Evolutionary conservation across 345 rosid species (phyloP), one percentile per base, ranked within the genome.

Genomic region (Salix udensis): DNA sequence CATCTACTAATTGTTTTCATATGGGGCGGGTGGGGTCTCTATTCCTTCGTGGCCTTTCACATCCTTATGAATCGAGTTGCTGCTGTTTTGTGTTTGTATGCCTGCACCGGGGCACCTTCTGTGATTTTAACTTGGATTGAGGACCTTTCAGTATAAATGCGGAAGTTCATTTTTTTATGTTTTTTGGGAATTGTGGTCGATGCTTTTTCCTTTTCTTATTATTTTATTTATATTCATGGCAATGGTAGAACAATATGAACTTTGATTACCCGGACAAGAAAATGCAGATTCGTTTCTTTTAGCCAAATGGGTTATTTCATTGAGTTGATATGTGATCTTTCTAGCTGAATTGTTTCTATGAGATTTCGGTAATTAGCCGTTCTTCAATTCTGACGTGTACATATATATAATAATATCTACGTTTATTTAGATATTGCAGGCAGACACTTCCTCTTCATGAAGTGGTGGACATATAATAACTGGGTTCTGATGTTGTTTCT

Each of bases 401-500:
- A 7, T 18, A 52, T 11, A 2, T n/a, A n/a, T n/a, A n/a, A n/a
- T 46, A 46, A 46, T 14, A 46, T 1, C 50, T 13, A 12, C 0
- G 50, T 46, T 12, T 46, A 46, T 46, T 13, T 46, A 46, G 50
- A 46, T 13, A 2, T 52, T 21, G 11, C 11, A 19, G 24, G 24
- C 19, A 21, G 24, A 53, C 24, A 53, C 60, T 53, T 53, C 24
- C n/a, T 53, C 23, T 19, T 53, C 10, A 7, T 53, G 61, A 52
- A 52, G 23, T 19, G 61, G 8, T 21, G 24, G 24, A 7, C 9
- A 5, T 5, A 34, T 34, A 30, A 7, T 4, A 31, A 4, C 18
- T 71, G 50, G 42, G 40, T 72, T 50, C 73, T 81, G 68, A 81
- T 65, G 61, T 31, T 40, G 15, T n/a, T 76, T 42, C 37, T 16